A percentile compares a stretch with the other conserved stretches of the same genome.
phyloP scores from a whole-genome alignment of 768 basidiomycete species.

The Tricholoma hemisulphureum region DNA sequence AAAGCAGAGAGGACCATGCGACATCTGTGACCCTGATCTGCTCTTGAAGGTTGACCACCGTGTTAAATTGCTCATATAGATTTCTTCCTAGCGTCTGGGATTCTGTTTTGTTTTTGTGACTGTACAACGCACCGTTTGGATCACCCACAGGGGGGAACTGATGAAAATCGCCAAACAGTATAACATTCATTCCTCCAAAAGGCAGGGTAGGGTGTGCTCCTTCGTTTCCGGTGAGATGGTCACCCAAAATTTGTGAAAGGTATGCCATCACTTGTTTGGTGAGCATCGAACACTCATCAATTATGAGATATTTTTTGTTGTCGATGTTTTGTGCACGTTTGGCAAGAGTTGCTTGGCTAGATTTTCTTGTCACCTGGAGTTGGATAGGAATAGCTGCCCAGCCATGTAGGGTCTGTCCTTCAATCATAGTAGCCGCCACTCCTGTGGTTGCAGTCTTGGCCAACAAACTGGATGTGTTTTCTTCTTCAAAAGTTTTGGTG shows the following conservation, averaged over 20 bases:
- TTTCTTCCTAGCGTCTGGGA: neutral
- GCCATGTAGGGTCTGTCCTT: conserved; percentile 34
- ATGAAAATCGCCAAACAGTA: conserved; percentile 42
- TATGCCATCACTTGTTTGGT: conserved; percentile 20
- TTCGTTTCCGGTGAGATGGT: conserved; percentile 3
- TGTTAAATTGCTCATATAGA: neutral
- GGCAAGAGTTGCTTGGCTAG: no score
- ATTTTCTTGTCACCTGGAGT: no score
- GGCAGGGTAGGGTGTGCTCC: conserved; percentile 6
- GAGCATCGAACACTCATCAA: conserved; percentile 44
- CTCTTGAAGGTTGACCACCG: neutral
- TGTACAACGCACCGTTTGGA: neutral
- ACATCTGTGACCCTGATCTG: neutral
- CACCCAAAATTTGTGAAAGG: conserved; percentile 17
- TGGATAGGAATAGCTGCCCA: conserved; percentile 28
- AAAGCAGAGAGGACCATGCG: neutral
- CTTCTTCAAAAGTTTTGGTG: conserved; percentile 29
- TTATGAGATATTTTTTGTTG: conserved; percentile 27
- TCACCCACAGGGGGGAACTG: conserved; percentile 43
- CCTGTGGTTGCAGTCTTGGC: conserved; percentile 40
- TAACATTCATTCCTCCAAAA: conserved; percentile 39
- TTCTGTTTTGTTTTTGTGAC: neutral
- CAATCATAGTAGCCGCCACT: conserved; percentile 39
- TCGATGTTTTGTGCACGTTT: conserved; percentile 16
- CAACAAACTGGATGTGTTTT: conserved; percentile 12